Evolutionary conservation across 768 basidiomycete species (phyloP), one percentile per base, ranked within the genome.

Genomic region (Kwoniella dendrophila): DNA sequence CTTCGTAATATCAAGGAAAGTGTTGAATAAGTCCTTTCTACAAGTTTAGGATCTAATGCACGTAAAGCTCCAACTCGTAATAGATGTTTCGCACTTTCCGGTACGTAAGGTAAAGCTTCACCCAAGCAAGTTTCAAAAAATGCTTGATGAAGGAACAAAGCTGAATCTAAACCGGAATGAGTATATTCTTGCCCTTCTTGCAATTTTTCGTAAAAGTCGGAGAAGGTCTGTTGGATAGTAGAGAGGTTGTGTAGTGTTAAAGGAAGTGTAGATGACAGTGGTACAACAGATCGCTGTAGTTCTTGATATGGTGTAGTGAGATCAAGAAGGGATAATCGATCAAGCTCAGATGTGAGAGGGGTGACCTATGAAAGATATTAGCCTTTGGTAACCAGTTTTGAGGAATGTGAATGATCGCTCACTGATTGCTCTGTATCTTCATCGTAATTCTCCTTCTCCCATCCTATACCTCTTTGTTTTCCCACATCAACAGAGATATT

Each of bases 21-120:
- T 5, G 76, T 69, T 14, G 76, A 76, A 54, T 74, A 80, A 8
- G 74, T 66, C 61, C 66, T 71, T 59, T 79, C 76, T 54, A 77
- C 70, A 10, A 79, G 60, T 26, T 64, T 61, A 12, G 78, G 74
- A 50, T 77, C 71, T 4, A 80, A 62, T 0, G 72, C 68, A 3
- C 65, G 64, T 1, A 78, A 49, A 22, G 66, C 50, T n/a, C 73
- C 73, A 11, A 70, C 59, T 1, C 71, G 67, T 1, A 75, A 54
- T 4, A 79, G 57, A 43, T 67, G 51, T 38, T 61, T 48, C 26
- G 56, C 45, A 3, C 65, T 72, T n/a, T 66, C 45, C 3, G 72
- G 68, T 2, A 75, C 34, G 29, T 63, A 61, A 1, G 45, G 20
- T 4, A 72, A 3, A 2, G 66, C 69, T 64, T 79, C 78, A 14